Evolutionary conservation across 23 red algal species (phyloP).

Genomic region (Gracilaria domingensis): DNA sequence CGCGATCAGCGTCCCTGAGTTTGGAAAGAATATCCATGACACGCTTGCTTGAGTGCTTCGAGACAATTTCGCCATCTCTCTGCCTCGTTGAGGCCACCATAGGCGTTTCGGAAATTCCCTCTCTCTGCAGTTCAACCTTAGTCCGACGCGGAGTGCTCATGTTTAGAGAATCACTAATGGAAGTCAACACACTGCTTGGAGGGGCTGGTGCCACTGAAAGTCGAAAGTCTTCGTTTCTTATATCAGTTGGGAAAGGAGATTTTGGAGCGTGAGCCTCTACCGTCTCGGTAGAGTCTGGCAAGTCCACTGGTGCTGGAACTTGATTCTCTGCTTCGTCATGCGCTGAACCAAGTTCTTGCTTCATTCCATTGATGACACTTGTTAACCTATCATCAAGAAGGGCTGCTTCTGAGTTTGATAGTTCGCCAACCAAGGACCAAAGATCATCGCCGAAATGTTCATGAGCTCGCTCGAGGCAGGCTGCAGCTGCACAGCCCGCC

Average conservation of each 20-base stretch:
- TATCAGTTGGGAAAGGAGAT: slow-evolving; percentile 46
- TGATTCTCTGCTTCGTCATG: slow-evolving; percentile 27
- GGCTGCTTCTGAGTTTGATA: slow-evolving; percentile 63
- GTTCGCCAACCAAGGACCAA: slow-evolving; percentile 69
- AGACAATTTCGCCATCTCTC: background rate
- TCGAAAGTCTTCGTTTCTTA: slow-evolving; percentile 70
- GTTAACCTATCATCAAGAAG: slow-evolving; percentile 60
- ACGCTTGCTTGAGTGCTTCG: slow-evolving; percentile 1
- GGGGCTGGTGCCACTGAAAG: slow-evolving; percentile 75
- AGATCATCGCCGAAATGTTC: slow-evolving; percentile 74
- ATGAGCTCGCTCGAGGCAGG: slow-evolving; percentile 68
- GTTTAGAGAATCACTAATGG: slow-evolving; percentile 65
- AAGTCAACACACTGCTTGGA: slow-evolving; percentile 65
- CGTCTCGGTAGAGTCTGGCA: background rate
- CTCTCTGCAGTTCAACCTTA: slow-evolving; percentile 21
- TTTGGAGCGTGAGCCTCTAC: slow-evolving; percentile 20
- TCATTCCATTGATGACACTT: slow-evolving; percentile 52
- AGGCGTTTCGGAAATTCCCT: slow-evolving; percentile 50
- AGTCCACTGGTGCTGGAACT: slow-evolving; percentile 12
- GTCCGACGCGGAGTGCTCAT: slow-evolving; percentile 51
- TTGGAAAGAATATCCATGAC: slow-evolving; percentile 47
- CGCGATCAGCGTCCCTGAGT: slow-evolving; percentile 19
- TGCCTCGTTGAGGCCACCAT: slow-evolving; percentile 33
- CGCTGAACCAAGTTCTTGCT: slow-evolving; percentile 45
- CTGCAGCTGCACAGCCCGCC: slow-evolving; percentile 59